Evolutionary conservation across 345 rosid species (phyloP).

Genomic region (Ceriops zippeliana): DNA sequence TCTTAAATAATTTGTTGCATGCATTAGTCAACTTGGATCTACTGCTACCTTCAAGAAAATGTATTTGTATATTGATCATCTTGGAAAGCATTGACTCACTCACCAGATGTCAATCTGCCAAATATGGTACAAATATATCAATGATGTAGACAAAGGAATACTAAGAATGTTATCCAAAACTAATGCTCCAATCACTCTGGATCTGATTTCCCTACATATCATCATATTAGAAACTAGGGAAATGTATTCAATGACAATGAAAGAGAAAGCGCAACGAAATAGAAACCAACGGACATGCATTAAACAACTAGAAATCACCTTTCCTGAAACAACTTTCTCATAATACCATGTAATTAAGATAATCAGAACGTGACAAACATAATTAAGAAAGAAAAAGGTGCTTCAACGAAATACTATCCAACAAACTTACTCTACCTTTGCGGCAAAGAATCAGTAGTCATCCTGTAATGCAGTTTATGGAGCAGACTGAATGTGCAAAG

Average conservation of each 20-base stretch:
- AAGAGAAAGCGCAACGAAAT: neutral
- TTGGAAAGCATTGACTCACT: too few species aligned
- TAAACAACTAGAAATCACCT: neutral
- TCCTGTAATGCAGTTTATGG: constrained; percentile 8
- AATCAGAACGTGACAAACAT: neutral
- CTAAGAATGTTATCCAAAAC: too few species aligned
- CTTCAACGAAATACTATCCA: too few species aligned
- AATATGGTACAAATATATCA: too few species aligned
- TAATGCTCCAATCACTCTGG: too few species aligned
- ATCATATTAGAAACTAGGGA: neutral
- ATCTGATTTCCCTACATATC: too few species aligned
- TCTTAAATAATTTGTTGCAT: too few species aligned
- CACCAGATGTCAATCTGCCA: too few species aligned
- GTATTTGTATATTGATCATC: too few species aligned
- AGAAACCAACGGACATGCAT: constrained; percentile 13
- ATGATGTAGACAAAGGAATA: too few species aligned
- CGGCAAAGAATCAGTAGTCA: neutral
- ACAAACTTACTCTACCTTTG: constrained; percentile 2
- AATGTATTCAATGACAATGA: neutral
- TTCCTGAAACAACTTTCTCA: neutral
- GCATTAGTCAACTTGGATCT: too few species aligned
- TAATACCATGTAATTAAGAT: neutral
- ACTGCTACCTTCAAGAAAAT: too few species aligned
- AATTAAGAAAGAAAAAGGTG: neutral
- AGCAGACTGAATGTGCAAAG: neutral